Evolutionary conservation across 2,329 filamentous ascomycete genomes (phyloP).

Genomic region (Trichoderma afroharzianum): DNA sequence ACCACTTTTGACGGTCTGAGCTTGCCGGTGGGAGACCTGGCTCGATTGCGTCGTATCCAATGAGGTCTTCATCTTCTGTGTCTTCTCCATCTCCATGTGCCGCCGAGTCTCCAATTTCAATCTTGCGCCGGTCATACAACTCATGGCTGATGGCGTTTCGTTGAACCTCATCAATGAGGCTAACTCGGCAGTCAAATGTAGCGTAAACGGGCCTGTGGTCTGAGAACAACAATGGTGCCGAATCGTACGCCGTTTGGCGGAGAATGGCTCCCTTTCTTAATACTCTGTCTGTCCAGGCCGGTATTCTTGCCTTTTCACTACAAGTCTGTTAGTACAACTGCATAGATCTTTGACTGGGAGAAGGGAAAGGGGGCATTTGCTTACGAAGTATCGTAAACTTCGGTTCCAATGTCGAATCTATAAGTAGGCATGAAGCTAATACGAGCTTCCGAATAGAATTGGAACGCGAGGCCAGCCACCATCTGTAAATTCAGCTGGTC

Average conservation of each 20-base stretch:
- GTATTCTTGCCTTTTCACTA: conserved; percentile 87
- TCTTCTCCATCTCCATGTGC: conserved; percentile 52
- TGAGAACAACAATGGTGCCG: conserved; percentile 80
- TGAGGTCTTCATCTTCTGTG: conserved; percentile 73
- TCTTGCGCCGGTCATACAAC: conserved; percentile 68
- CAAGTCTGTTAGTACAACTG: conserved; percentile 19
- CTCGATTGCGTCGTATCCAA: conserved; percentile 78
- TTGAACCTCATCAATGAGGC: conserved; percentile 68
- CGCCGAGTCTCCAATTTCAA: conserved; percentile 61
- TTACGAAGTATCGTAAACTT: conserved; percentile 87
- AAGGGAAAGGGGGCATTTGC: conserved; percentile 27
- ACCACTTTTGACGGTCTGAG: conserved; percentile 67
- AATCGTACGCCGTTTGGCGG: conserved; percentile 77
- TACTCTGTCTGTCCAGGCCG: conserved; percentile 95
- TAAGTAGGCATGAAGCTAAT: conserved; percentile 93
- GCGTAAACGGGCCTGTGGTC: conserved; percentile 96
- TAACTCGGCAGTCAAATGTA: conserved; percentile 79
- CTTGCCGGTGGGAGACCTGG: conserved; percentile 68
- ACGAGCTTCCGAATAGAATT: conserved; percentile 83
- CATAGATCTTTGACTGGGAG: background rate
- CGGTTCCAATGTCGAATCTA: conserved; percentile 86
- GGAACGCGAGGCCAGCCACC: conserved; percentile 86
- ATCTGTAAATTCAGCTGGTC: conserved; percentile 97
- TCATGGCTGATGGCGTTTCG: conserved; percentile 70
- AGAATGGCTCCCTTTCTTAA: conserved; percentile 81